These are phyloP conservation scores for Debaryomyces nepalensis DNA, from an alignment of 1,139 yeast species.

Conservation along the genomic window DNA sequence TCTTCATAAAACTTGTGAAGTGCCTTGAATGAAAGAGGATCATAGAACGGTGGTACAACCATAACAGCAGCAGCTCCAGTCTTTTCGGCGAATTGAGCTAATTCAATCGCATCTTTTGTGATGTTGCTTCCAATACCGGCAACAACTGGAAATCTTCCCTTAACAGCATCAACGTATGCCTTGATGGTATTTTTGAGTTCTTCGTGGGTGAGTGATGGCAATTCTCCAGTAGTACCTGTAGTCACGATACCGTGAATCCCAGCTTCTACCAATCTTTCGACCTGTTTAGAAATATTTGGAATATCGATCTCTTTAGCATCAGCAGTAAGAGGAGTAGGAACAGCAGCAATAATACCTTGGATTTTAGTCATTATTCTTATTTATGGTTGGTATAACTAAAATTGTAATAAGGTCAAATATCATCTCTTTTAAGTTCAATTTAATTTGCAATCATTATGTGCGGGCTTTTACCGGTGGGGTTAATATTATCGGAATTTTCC, in stretches of 20 bases:
- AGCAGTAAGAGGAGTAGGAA: slow-evolving; percentile 21
- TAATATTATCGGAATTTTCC: neutral
- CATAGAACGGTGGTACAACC: slow-evolving; percentile 24
- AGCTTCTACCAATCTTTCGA: slow-evolving; percentile 19
- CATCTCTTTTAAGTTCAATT: slow-evolving; percentile 3
- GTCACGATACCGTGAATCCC: slow-evolving; percentile 23
- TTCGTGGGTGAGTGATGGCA: slow-evolving; percentile 21
- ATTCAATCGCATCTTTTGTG: slow-evolving; percentile 20
- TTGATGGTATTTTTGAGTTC: slow-evolving; percentile 21
- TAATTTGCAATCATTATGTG: neutral
- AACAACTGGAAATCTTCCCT: slow-evolving; percentile 20
- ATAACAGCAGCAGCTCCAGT: slow-evolving; percentile 22
- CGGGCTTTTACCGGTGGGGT: neutral
- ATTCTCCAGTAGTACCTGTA: slow-evolving; percentile 24
- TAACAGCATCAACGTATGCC: slow-evolving; percentile 21
- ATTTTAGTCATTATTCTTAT: slow-evolving; percentile 8
- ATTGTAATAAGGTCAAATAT: neutral
- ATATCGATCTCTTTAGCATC: slow-evolving; percentile 17
- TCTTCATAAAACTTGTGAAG: slow-evolving; percentile 20
- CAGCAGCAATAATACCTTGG: slow-evolving; percentile 23
- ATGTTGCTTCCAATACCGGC: slow-evolving; percentile 23
- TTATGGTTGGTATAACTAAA: neutral
- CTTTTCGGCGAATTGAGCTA: slow-evolving; percentile 21
- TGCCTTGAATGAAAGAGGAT: slow-evolving; percentile 20
- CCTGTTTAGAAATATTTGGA: slow-evolving; percentile 15